These are phyloP conservation scores for Suillus spraguei DNA, from an alignment of 768 basidiomycete genomes.

Conservation along the genomic window DNA sequence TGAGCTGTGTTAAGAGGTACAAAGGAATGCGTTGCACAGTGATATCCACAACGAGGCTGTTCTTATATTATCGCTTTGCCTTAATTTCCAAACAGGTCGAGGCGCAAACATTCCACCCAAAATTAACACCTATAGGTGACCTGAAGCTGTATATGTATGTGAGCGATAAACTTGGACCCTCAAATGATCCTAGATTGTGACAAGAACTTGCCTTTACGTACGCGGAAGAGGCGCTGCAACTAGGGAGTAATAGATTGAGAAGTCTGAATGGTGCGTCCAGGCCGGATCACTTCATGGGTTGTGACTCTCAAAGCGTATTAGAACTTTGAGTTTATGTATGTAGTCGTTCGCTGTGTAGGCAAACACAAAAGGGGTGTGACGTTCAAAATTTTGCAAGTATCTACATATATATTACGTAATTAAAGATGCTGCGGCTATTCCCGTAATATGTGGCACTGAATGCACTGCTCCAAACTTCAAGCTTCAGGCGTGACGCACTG, in stretches of 20 bases:
- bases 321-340: background rate
- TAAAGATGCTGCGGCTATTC: background rate
- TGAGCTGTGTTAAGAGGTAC: background rate
- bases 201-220: conserved; percentile 3
- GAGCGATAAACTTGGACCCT: conserved; percentile 3
- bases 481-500: conserved; percentile 1
- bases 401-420: conserved; percentile 1
- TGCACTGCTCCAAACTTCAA: conserved; percentile 3
- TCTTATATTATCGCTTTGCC: background rate
- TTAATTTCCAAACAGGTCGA: background rate
- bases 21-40: background rate
- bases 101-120: background rate
- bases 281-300: background rate
- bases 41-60: background rate
- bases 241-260: no score
- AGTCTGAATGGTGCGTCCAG: background rate
- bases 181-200: conserved; percentile 4
- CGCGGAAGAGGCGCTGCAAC: no score
- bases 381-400: background rate
- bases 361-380: background rate
- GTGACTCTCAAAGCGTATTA: background rate
- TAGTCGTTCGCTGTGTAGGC: background rate
- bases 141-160: background rate
- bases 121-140: background rate
- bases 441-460: conserved; percentile 6